Evolutionary conservation across 129 eudicot genomes (phyloP).

Genomic region (Rutidosis leptorrhynchoides): DNA sequence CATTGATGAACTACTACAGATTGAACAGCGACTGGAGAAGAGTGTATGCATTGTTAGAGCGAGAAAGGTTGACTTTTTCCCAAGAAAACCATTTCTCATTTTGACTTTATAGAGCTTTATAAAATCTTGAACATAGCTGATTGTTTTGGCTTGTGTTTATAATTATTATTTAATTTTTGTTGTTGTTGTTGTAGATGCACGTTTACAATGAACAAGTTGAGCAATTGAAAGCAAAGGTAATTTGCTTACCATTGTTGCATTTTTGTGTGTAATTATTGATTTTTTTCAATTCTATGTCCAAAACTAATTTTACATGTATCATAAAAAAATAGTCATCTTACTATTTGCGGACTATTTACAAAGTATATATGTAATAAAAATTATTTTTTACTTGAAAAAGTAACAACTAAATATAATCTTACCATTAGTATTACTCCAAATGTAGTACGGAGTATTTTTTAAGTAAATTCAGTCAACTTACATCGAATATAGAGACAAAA

Average conservation of each 20-base stretch:
- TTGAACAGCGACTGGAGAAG: constrained; percentile 67
- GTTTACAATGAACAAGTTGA: constrained; percentile 60
- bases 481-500: too few species aligned
- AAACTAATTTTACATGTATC: too few species aligned
- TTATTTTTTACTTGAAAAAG: too few species aligned
- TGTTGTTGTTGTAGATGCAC: constrained; percentile 51
- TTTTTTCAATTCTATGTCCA: not conserved
- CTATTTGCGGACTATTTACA: too few species aligned
- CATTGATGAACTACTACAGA: constrained; percentile 65
- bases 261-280: not conserved
- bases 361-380: too few species aligned
- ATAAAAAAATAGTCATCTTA: too few species aligned
- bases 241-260: not conserved
- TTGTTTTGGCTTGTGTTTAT: not conserved
- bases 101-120: not conserved
- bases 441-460: too few species aligned
- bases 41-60: constrained; percentile 59
- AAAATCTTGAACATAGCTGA: constrained; percentile 5
- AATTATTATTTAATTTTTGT: not conserved
- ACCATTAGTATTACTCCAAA: too few species aligned
- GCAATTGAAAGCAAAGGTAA: constrained; percentile 65
- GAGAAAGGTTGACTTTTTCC: constrained; percentile 54
- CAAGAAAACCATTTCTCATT: too few species aligned
- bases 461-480: too few species aligned
- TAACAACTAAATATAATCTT: too few species aligned